Evolutionary conservation across 345 rosid genomes (phyloP).

Genomic region (Corchorus olitorius): DNA sequence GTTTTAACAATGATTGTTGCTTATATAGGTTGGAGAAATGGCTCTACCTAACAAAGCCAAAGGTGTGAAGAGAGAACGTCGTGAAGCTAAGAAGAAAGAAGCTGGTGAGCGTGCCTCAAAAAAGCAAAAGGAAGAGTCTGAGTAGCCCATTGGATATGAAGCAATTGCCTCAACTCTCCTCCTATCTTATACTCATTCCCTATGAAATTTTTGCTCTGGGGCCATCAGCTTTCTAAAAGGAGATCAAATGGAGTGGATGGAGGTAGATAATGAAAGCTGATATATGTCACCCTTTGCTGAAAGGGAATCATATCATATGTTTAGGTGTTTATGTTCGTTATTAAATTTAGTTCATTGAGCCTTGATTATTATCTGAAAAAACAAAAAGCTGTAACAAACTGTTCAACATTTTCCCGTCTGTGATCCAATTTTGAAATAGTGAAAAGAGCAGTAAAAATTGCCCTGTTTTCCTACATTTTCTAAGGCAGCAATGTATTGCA

Average conservation of each 20-base stretch:
- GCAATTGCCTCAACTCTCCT: not conserved
- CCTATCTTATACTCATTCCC: not conserved
- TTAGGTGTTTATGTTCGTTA: slow-evolving; percentile 10
- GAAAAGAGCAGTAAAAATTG: not conserved
- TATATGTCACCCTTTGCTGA: not conserved
- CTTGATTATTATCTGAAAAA: not conserved
- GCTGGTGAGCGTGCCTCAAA: slow-evolving; percentile 45
- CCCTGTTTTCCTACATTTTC: not conserved
- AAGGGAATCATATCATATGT: not conserved
- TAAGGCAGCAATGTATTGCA: not conserved
- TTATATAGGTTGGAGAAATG: slow-evolving; percentile 37
- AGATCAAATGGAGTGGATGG: not conserved
- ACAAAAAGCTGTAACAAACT: not conserved
- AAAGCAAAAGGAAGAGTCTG: slow-evolving; percentile 62
- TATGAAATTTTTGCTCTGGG: not conserved
- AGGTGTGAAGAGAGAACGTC: slow-evolving; percentile 94
- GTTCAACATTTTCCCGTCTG: not conserved
- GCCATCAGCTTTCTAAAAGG: not conserved
- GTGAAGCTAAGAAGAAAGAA: slow-evolving; percentile 64
- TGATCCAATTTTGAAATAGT: not conserved
- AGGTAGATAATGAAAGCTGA: not conserved
- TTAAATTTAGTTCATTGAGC: not conserved
- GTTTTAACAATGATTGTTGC: not conserved
- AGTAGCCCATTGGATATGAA: slow-evolving; percentile 22
- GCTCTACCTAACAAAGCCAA: slow-evolving; percentile 64